Evolutionary conservation across 768 basidiomycete genomes (phyloP).

Genomic region (Mycena sanguinolenta): DNA sequence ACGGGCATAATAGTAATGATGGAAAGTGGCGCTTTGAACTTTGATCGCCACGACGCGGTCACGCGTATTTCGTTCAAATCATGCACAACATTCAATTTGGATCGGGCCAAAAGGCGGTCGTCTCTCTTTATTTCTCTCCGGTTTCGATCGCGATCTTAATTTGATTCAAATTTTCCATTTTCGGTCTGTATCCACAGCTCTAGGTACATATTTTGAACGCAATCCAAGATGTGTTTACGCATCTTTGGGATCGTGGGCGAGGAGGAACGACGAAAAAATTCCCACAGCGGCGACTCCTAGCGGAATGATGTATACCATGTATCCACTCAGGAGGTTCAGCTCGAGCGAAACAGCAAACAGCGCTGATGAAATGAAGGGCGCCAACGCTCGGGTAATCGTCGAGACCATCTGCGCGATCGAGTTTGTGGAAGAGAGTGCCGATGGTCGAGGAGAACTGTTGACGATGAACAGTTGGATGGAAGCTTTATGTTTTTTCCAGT

Average conservation of each 20-base stretch:
- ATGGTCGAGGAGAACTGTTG: constrained; percentile 55
- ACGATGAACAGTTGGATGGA: constrained; percentile 61
- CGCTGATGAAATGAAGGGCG: constrained; percentile 67
- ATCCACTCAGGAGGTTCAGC: constrained; percentile 58
- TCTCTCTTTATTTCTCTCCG: too few species aligned
- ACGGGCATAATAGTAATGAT: too few species aligned
- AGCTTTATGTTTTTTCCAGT: constrained; percentile 49
- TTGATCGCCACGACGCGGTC: neutral
- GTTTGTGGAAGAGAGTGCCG: constrained; percentile 65
- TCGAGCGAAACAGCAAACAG: constrained; percentile 67
- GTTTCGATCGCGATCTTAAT: too few species aligned
- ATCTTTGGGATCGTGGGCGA: constrained; percentile 16
- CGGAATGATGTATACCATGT: constrained; percentile 56
- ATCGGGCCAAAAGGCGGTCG: too few species aligned
- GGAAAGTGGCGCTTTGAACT: neutral
- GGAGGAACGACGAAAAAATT: constrained; percentile 39
- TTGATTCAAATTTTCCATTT: too few species aligned
- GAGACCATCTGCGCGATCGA: constrained; percentile 68
- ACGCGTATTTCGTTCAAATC: neutral
- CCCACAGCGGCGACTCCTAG: constrained; percentile 45
- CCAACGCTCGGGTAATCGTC: constrained; percentile 62
- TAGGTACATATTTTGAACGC: too few species aligned
- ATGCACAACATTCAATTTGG: too few species aligned
- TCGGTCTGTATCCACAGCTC: too few species aligned
- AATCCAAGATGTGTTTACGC: neutral